Evolutionary conservation across 192 early-diverging fungal genomes (phyloP), one percentile per base, ranked within the genome.

Genomic region (Geranomyces michiganensis): DNA sequence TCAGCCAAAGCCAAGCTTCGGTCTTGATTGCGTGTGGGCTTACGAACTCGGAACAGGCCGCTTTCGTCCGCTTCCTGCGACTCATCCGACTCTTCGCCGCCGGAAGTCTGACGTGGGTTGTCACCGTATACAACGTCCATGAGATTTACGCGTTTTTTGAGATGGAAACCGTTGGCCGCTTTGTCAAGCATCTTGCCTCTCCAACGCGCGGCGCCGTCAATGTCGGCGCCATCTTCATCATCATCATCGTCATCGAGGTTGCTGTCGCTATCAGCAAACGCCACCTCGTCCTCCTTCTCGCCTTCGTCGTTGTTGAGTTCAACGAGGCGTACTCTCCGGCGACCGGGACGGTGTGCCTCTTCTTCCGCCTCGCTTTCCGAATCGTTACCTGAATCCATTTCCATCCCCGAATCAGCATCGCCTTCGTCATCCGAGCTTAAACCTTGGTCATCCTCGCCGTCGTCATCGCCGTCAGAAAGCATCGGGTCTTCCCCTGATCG

Each of bases 51-150:
- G 75, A 93, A 88, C 72, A 92, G 84, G 24, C 81, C 87, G 22
- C 73, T 82, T 15, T 86, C 89, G 12, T 84, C 85, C 3, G 74
- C 87, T 15, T 30, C 60, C 27, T 84, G 81, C 15, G 79, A 78
- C 9, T 78, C 74, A 32, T 74, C 63, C 15, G 47, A 72, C 44
- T 79, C 84, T 58, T 65, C 45, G 1, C 27, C n/a, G 13, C 58
- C 56, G 8, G 10, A 41, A 8, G 14, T 53, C 14, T 79, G 77
- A 4, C 63, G 41, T 19, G 68, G 68, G 36, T 84, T 74, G 24
- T 90, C 84, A 0, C 90, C 89, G 72, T 99, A 99, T 31, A 99
- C 92, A 0, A 95, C 73, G 33, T 93, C 86, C 94, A 96, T 95
- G 46, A 98, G 75, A 65, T 94, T 94, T 61, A 90, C 78, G 21